Percentiles rank a stretch among this genome's conserved stretches.
phyloP scores from a whole-genome alignment of 2,329 filamentous ascomycete species.

The Xylaria sp. region DNA sequence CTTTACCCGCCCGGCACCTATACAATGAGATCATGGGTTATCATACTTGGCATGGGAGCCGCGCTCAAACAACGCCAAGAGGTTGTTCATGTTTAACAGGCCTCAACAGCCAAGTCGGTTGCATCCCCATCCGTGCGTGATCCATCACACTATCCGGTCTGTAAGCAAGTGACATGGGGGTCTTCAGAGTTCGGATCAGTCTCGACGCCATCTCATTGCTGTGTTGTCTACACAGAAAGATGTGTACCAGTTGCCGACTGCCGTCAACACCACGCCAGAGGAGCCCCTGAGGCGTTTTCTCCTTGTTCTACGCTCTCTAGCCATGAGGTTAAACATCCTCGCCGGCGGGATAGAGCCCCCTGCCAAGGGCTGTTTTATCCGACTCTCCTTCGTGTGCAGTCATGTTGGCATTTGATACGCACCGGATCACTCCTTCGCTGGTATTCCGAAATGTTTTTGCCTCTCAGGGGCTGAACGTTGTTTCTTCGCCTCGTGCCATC shows the following conservation, averaged over 20 bases:
- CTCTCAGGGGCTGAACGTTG: constrained; percentile 43
- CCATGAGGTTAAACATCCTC: constrained; percentile 35
- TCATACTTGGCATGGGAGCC: constrained; percentile 17
- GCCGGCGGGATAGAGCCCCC: constrained; percentile 35
- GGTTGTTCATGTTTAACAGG: constrained; percentile 15
- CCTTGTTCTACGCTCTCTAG: constrained; percentile 32
- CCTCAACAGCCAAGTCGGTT: constrained; percentile 39
- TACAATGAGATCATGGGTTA: constrained; percentile 1
- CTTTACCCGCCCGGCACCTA: constrained; percentile 32
- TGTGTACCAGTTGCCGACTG: constrained; percentile 13
- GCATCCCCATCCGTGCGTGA: constrained; percentile 41
- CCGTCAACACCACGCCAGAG: constrained; percentile 9
- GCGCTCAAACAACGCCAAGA: constrained; percentile 22
- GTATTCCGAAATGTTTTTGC: constrained; percentile 51
- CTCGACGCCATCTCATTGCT: constrained; percentile 12
- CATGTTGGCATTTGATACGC: constrained; percentile 52
- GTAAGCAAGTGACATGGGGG: constrained; percentile 11
- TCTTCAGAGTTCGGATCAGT: constrained; percentile 16
- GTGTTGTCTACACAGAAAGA: constrained; percentile 1
- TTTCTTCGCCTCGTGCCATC: constrained; percentile 43
- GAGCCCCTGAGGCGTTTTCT: constrained; percentile 27
- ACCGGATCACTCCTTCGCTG: constrained; percentile 52
- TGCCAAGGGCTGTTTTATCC: constrained; percentile 45
- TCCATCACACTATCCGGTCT: constrained; percentile 34
- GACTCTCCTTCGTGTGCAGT: constrained; percentile 35